phyloP scores from a whole-genome alignment of 2,329 filamentous ascomycete genomes.

The Talaromyces amestolkiae region DNA sequence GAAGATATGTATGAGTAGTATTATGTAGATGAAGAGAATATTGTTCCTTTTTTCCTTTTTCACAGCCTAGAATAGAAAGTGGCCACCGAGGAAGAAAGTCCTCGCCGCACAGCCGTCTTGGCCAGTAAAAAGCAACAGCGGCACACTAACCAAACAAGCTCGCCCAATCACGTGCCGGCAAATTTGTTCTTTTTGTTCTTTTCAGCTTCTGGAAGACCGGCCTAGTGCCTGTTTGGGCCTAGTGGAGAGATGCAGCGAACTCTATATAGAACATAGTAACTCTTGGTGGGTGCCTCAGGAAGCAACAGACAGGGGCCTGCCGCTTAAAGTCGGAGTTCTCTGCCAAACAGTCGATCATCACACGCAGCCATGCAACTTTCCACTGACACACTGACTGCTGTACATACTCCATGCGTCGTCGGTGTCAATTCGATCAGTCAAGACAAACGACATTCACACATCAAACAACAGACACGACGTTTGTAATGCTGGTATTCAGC shows the following conservation, averaged over 20 bases:
- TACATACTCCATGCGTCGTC: neutral
- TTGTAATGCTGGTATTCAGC: neutral
- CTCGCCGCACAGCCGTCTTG: neutral
- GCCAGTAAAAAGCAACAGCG: conserved; percentile 2
- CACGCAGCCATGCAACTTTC: neutral
- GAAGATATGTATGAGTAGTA: neutral
- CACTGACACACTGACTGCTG: neutral
- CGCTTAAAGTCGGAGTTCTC: neutral
- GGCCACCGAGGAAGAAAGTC: conserved; percentile 6
- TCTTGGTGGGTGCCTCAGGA: conserved; percentile 3
- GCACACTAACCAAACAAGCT: conserved; percentile 11
- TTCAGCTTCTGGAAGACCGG: conserved; percentile 15
- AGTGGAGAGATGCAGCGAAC: neutral
- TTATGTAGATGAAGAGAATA: neutral
- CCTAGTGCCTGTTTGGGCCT: neutral
- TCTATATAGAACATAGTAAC: neutral
- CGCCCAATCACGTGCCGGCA: neutral
- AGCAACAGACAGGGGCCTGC: neutral
- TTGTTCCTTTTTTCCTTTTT: neutral
- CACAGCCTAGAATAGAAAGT: conserved; percentile 2
- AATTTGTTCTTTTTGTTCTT: neutral
- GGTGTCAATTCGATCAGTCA: neutral
- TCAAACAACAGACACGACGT: neutral
- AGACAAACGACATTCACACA: neutral
- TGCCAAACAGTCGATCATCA: neutral